Evolutionary conservation across 768 basidiomycete genomes (phyloP), one percentile per base, ranked within the genome.

Genomic region (Collybia mongolica): DNA sequence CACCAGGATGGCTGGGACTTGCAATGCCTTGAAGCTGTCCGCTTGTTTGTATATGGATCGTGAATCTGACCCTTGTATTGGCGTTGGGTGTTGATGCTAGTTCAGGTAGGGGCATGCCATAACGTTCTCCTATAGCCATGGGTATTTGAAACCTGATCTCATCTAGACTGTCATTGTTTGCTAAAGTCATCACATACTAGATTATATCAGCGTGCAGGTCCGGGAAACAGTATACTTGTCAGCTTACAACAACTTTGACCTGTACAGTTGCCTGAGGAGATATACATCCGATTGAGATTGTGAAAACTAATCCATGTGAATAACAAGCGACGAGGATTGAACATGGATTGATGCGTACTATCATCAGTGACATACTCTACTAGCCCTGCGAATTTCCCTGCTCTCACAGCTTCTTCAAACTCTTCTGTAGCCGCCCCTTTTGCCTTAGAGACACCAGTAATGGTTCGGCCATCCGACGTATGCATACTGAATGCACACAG

Each of bases 91-190:
- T 59, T 18, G 60, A 55, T 6, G 58, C 51, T 17, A 81, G 64
- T 6, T 64, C 73, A 0, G 59, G 39, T n/a, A 80, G 76, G 8
- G 65, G 65, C 3, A 62, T 58, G 1, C 83, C 83, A 53, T 82
- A 86, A 4, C 84, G 79, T 35, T 72, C 52, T 0, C 78, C 80
- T 3, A 84, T 63, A 40, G 66, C 57, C 54, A 73, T 67, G 0
- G 84, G 81, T 12, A 86, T 70, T 47, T 78, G 74, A n/a, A 85
- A 72, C 6, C 82, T 74, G 15, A 83, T 60, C 40, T 75, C 69
- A 49, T 83, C 73, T 17, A 53, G 51, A 20, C 71, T 60, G 6
- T 74, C 80, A 49, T 83, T 76, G 15, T 81, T 74, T 50, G 74
- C 66, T 2, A 85, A 69, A 28, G 73, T 75, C 70, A 81, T 76